Base-by-base conservation (phyloP, 805 yeast genomes). In the Pichia deserticola region DNA sequence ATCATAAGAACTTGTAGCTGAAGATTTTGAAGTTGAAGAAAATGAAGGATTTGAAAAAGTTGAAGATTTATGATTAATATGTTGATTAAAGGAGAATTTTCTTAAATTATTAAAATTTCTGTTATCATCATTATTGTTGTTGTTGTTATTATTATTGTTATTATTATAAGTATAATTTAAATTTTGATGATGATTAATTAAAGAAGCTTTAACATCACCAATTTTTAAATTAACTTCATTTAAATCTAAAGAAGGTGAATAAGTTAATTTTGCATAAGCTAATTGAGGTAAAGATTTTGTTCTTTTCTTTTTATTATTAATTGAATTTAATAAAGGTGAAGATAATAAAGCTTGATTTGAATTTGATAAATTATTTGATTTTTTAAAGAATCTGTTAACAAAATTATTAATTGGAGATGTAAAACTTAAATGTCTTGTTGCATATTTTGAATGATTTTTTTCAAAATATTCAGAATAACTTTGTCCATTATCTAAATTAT, bases 271-370 rank as follows among this genome's bases (percentile, higher is more conserved):
- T 3, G 80, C 69, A 48, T 76, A 69, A 0, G 81, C 75, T 27
- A 78, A 57, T 56, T 78, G 83, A 5, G 83, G 83, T 43, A 78
- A 55, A 0, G 82, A 77, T 40, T 75, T 73, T 0, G 81, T 76
- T 58, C 81, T 65, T 54, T 72, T 72, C 53, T 74, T 76, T 41
- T 42, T 51, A 13, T n/a, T 38, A 12, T 32, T 45, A n/a, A n/a
- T n/a, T n/a, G 34, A 32, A 32, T 10, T 32, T 10, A 12, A 34
- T 38, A 6, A 6, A 29, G 35, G 5, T 53, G 47, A 6, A 13
- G 25, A 5, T n/a, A n/a, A n/a, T 39, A 11, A 29, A 27, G 11
- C 20, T 29, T 30, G 25, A 6, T 30, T 34, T 20, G 34, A 30
- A 25, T 33, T 39, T 25, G 45, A 7, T 8, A 27, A 28, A 5